Evolutionary conservation across 2,329 filamentous ascomycete species (phyloP), one percentile per base, ranked within the genome.

Genomic region (Trichoderma sp.): DNA sequence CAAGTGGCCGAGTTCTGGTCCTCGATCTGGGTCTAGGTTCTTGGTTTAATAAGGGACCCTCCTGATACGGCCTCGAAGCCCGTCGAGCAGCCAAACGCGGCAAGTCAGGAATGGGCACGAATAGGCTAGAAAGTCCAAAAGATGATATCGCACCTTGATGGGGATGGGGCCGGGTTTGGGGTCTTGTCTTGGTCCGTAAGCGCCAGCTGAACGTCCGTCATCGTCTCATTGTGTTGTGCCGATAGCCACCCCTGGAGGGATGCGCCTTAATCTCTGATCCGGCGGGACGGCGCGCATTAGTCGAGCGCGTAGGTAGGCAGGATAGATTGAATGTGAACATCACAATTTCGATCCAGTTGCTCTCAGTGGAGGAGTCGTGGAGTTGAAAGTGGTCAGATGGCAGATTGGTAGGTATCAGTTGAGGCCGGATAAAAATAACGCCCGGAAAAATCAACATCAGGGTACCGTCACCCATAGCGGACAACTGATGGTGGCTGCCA

Each of bases 251-350:
- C 65, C 34, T 57, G 65, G 53, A 13, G 32, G 65, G 39, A 34
- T 39, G 57, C 20, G 66, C 57, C 65, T 58, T 68, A 59, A 59
- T 68, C 65, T 68, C 65, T 68, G 65, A 69, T 61, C 66, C 57
- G 8, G 66, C 66, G 66, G 66, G 66, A 68, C 65, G 66, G 66
- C 66, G 13, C 57, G 66, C 66, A 36, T 62, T 69, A 69, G 66
- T 23, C 30, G 30, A 62, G 66, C 66, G 66, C 57, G n/a, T 69
- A 69, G n/a, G 66, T 20, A 53, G 66, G 39, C 57, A 69, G 55
- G 36, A 34, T 15, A 23, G 30, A 61, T 43, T 34, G 55, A 34
- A 32, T 23, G 26, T 32, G 64, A 28, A 30, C n/a, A 67, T 67
- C 64, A 11, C n/a, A 67, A 58, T 58, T 58, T 67, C 50, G 34